phyloP scores from a whole-genome alignment of 2,329 filamentous ascomycete species.

The Pseudogymnoascus sp. region DNA sequence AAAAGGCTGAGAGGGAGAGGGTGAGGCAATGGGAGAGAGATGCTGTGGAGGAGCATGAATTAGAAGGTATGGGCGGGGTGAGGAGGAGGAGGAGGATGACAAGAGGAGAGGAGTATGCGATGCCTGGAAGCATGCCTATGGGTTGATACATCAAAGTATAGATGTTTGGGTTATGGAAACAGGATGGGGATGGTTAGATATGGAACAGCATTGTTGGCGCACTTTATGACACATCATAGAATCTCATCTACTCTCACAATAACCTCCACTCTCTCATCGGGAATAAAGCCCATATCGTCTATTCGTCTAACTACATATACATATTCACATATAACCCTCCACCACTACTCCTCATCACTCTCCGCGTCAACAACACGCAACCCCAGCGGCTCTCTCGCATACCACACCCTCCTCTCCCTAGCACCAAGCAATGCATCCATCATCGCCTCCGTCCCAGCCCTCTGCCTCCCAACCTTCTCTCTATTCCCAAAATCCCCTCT shows the following conservation, averaged over 20 bases:
- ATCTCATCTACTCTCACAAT: neutral
- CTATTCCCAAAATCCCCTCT: constrained; percentile 19
- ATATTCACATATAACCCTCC: constrained; percentile 14
- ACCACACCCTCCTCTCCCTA: constrained; percentile 56
- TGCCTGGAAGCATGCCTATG: constrained; percentile 30
- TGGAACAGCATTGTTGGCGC: neutral
- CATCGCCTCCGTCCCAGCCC: constrained; percentile 48
- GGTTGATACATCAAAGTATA: neutral
- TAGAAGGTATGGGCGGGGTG: constrained; percentile 7
- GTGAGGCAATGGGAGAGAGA: constrained; percentile 15
- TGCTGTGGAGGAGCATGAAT: constrained; percentile 4
- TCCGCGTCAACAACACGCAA: constrained; percentile 7
- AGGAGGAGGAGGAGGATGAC: constrained; percentile 25
- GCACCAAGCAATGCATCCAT: constrained; percentile 50
- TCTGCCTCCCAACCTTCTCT: constrained; percentile 29
- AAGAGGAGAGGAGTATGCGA: constrained; percentile 27
- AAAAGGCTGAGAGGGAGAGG: constrained; percentile 27
- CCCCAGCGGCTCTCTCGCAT: constrained; percentile 47
- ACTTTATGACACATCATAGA: neutral
- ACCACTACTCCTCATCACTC: constrained; percentile 15
- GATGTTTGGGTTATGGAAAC: neutral
- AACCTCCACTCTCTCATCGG: neutral
- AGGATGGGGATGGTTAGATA: neutral
- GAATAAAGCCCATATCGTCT: neutral
- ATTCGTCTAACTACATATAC: constrained; percentile 9